Percentiles rank a stretch among this genome's conserved stretches.
phyloP scores from a whole-genome alignment of 768 basidiomycete genomes.

The Lactifluus piperatus region DNA sequence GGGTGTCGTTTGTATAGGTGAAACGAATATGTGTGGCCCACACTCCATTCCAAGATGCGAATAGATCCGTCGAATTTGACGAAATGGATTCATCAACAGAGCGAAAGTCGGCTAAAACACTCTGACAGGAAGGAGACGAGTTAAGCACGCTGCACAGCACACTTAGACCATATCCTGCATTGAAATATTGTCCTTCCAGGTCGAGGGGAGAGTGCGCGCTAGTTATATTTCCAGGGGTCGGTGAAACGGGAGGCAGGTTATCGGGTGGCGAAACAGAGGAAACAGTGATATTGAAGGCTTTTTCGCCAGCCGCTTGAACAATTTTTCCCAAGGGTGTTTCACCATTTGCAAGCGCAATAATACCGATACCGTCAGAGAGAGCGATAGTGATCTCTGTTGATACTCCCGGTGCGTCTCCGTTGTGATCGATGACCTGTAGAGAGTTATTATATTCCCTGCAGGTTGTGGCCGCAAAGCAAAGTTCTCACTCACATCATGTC shows the following conservation, averaged over 20 bases:
- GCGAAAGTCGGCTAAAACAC: conserved; percentile 1
- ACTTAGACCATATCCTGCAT: not conserved
- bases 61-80: not conserved
- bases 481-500: conserved; percentile 31
- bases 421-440: conserved; percentile 27
- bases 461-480: not conserved
- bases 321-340: not conserved
- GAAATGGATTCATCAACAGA: not conserved
- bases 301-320: not conserved
- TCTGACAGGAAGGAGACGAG: not conserved
- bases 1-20: not conserved
- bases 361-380: conserved; percentile 30
- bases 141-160: conserved; percentile 3
- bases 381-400: conserved; percentile 28
- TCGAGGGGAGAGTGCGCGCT: not conserved
- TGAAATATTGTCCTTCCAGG: not conserved
- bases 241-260: not conserved
- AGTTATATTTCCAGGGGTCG: not conserved
- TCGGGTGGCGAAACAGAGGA: not conserved
- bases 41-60: not conserved
- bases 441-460: not conserved
- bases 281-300: not conserved
- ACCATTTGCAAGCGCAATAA: conserved; percentile 26
- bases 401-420: conserved; percentile 30
- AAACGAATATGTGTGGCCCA: not conserved